Conservation (phyloP, 331 rosid genomes). For the Pyracantha coccinea region DNA sequence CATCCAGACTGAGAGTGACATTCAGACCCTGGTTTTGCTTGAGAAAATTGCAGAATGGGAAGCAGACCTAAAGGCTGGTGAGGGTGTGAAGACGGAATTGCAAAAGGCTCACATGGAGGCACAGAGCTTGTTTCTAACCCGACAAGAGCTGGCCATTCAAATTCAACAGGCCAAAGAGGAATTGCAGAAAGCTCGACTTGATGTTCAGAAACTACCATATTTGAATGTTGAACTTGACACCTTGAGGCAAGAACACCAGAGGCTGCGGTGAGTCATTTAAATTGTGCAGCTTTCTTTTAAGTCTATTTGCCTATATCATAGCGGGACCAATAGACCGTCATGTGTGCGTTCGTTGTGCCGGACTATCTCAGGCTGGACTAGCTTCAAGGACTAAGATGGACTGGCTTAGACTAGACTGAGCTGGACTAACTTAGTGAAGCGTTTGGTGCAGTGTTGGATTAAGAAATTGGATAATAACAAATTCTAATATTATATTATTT, state of each 20-base stretch:
- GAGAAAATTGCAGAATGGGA: conserved; percentile 73
- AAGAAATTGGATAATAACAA: no score
- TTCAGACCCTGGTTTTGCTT: conserved; percentile 57
- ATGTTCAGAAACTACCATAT: conserved; percentile 45
- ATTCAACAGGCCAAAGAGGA: conserved; percentile 49
- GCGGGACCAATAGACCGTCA: background rate
- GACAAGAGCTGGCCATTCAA: conserved; percentile 48
- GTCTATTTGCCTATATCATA: background rate
- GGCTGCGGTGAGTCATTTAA: conserved; percentile 51
- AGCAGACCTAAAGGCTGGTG: conserved; percentile 50
- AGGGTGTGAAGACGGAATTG: conserved; percentile 57
- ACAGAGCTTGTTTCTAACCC: conserved; percentile 41
- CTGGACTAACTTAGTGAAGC: no score
- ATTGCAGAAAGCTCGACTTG: conserved; percentile 39
- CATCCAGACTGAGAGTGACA: conserved; percentile 70
- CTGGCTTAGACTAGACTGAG: no score
- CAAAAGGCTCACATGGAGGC: conserved; percentile 64
- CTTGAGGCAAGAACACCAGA: conserved; percentile 57
- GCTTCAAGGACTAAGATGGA: no score
- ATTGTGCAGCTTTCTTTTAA: conserved; percentile 8
- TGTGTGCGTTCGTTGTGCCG: no score
- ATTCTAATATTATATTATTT: no score
- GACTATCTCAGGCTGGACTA: no score
- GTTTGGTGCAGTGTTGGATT: no score
- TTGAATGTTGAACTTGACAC: conserved; percentile 55